Base-by-base conservation (phyloP, 345 rosid species). In the Adansonia digitata region DNA sequence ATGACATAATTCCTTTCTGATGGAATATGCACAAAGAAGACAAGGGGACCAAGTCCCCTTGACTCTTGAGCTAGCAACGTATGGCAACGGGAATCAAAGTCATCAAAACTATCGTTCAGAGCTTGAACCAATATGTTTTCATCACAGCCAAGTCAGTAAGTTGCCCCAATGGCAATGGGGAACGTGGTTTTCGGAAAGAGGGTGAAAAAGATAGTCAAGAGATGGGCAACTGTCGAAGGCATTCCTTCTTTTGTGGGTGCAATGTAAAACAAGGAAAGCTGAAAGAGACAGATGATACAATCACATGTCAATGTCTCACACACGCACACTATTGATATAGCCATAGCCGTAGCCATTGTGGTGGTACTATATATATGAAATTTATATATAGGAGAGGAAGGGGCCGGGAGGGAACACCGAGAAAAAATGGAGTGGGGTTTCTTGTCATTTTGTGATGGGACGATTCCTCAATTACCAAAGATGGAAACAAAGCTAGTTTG, bases 221-320 rank as follows among this genome's bases (percentile, higher is more conserved):
- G 70, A 84, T 77, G 82, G 84, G 79, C 84, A 78, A 60, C 79
- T 84, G 84, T 71, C 72, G 53, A 56, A 75, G 80, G 80, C 79
- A 60, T 76, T 84, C 97, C 93, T 81, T 85, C 87, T 86, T 88
- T 88, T 83, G 91, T 87, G 91, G 89, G 90, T 88, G 87, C 90
- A 87, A 84, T 86, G 88, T 86, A 88, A 87, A 90, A 83, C 60
- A 77, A 65, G 91, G 97, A 79, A 90, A 86, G 10, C 39, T 84
- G 93, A 89, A 76, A 78, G 79, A 39, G 97, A 92, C 94, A 45
- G 69, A 80, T 77, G 86, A 82, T 74, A 45, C 61, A 78, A 82
- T 81, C 85, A 82, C 83, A 82, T 78, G 98, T 88, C 95, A 85
- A 79, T 78, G 72, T 90, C 94, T 77, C 63, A 46, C 18, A 42